Conservation (phyloP, 192 early-diverging fungal species). For the Coemansia asiatica region DNA sequence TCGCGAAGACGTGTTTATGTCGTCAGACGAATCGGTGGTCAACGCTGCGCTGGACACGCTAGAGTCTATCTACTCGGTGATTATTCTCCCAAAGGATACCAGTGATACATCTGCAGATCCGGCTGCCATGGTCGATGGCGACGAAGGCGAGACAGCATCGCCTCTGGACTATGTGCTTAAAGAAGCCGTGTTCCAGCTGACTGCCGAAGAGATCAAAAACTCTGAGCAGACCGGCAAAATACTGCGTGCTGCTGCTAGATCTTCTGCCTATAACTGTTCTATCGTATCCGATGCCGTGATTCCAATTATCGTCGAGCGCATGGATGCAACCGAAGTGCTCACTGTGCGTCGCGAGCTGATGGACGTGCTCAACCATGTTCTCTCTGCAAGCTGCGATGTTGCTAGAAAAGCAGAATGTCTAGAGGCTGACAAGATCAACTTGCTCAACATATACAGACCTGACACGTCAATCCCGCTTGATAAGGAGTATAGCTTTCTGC, state of each 20-base stretch:
- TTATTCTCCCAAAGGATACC: slow-evolving; percentile 30
- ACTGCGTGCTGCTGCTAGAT: slow-evolving; percentile 60
- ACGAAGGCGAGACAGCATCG: slow-evolving; percentile 20
- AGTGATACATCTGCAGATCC: not conserved
- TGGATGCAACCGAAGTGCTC: slow-evolving; percentile 56
- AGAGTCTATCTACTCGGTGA: slow-evolving; percentile 61
- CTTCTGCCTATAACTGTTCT: slow-evolving; percentile 52
- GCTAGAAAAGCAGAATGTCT: slow-evolving; percentile 55
- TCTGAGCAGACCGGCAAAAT: slow-evolving; percentile 67
- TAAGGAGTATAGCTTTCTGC: slow-evolving; percentile 74
- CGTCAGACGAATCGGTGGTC: slow-evolving; percentile 68
- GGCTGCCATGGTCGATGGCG: not conserved
- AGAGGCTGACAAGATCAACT: slow-evolving; percentile 70
- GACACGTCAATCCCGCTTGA: slow-evolving; percentile 61
- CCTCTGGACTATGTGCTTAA: slow-evolving; percentile 59
- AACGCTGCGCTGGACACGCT: slow-evolving; percentile 69
- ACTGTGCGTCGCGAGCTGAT: slow-evolving; percentile 58
- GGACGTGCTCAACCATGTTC: slow-evolving; percentile 70
- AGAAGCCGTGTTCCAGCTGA: slow-evolving; percentile 58
- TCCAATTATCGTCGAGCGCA: slow-evolving; percentile 64
- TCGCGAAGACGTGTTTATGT: slow-evolving; percentile 69
- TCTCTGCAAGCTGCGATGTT: slow-evolving; percentile 63
- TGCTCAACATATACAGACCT: slow-evolving; percentile 70
- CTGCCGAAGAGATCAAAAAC: slow-evolving; percentile 65
- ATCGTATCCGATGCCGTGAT: slow-evolving; percentile 61